phyloP scores from a whole-genome alignment of 1,284 basidiomycete genomes.

The Melampsora larici-populina region DNA sequence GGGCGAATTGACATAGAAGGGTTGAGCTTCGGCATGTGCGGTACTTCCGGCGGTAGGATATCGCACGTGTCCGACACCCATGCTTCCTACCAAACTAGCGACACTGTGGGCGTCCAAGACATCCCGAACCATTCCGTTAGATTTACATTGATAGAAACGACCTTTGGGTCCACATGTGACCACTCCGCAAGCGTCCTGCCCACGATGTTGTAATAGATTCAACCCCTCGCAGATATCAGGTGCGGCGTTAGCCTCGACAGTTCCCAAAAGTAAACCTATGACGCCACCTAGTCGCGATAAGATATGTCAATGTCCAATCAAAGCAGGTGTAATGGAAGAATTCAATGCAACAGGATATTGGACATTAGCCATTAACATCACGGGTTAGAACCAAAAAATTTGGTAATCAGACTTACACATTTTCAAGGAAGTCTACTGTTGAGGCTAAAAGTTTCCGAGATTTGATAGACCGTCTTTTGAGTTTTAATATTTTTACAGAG shows the following conservation, averaged over 20 bases:
- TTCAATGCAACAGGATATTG: no score
- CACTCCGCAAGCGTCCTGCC: slow-evolving; percentile 97
- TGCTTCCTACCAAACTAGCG: slow-evolving; percentile 76
- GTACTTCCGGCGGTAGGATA: slow-evolving; percentile 98
- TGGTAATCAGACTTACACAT: no score
- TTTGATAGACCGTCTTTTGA: no score
- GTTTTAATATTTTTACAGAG: no score
- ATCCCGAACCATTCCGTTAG: slow-evolving; percentile 99
- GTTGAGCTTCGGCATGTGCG: slow-evolving; percentile 96
- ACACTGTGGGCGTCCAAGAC: slow-evolving; percentile 83
- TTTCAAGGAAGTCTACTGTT: no score
- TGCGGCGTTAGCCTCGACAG: slow-evolving; percentile 46
- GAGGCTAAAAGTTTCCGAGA: no score
- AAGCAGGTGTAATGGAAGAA: no score
- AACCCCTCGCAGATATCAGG: slow-evolving; percentile 67
- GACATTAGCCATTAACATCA: no score
- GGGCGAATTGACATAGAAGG: slow-evolving; percentile 99
- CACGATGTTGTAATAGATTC: slow-evolving; percentile 85
- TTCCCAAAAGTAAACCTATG: slow-evolving; percentile 48
- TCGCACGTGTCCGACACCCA: slow-evolving; percentile 97
- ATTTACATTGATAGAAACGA: slow-evolving; percentile 95
- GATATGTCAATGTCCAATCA: no score
- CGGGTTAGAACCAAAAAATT: no score
- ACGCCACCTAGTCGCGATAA: slow-evolving; percentile 46
- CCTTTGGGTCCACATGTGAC: slow-evolving; percentile 94